Conservation (phyloP, 306 rosid genomes). For the Astragalus glycyphyllos region DNA sequence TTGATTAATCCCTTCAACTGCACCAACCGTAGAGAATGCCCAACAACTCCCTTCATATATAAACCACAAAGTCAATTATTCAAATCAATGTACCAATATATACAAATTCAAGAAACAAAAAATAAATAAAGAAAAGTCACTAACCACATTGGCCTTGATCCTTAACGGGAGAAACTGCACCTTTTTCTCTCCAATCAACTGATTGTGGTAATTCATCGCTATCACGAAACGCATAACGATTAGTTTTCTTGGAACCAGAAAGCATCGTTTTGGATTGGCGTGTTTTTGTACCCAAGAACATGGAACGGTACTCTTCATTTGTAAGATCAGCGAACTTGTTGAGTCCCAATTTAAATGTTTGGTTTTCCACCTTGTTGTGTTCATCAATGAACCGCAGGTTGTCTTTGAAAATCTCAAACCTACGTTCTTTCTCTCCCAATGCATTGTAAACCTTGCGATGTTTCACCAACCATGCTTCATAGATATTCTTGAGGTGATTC, state of each 20-base stretch:
- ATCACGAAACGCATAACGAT: constrained; percentile 52
- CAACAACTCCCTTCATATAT: constrained; percentile 88
- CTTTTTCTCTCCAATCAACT: constrained; percentile 84
- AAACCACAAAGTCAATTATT: not conserved
- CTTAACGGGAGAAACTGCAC: constrained; percentile 73
- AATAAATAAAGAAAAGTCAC: constrained; percentile 8
- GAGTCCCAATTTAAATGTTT: constrained; percentile 60
- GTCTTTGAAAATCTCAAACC: constrained; percentile 78
- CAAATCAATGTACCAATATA: not conserved
- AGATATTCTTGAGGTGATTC: constrained; percentile 44
- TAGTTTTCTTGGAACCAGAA: constrained; percentile 39
- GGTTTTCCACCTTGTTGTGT: constrained; percentile 49
- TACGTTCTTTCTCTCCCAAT: constrained; percentile 66
- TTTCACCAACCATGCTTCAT: constrained; percentile 74
- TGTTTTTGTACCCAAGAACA: constrained; percentile 49
- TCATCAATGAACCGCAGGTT: constrained; percentile 62
- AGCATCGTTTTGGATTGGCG: constrained; percentile 31
- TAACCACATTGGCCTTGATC: constrained; percentile 98
- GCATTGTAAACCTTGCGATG: constrained; percentile 74
- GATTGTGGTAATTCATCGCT: constrained; percentile 65
- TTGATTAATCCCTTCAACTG: constrained; percentile 84
- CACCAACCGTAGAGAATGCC: constrained; percentile 89
- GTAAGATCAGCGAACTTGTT: constrained; percentile 83
- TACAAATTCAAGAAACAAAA: not conserved
- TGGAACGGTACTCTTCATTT: constrained; percentile 68